These are phyloP conservation scores for Dunaliella primolecta DNA, from an alignment of 139 green algal species.

Conservation along the genomic window DNA sequence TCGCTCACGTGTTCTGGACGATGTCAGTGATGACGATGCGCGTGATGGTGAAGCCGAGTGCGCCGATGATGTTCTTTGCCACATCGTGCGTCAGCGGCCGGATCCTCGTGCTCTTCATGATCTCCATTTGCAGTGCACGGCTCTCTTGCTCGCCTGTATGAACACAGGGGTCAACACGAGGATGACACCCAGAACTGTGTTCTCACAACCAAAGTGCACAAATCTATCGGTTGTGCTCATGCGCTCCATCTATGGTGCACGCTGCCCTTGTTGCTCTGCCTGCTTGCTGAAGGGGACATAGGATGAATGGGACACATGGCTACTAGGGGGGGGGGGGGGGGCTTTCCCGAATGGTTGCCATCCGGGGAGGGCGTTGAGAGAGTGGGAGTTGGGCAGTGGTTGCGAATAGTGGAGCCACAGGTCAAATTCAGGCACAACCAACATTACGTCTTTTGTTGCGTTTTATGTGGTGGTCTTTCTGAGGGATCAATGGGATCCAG, in stretches of 20 bases:
- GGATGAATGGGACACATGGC: too few relatives aligned
- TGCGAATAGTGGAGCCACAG: too few relatives aligned
- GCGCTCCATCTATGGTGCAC: neutral
- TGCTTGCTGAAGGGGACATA: neutral
- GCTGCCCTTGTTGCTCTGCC: neutral
- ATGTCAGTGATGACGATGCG: slow-evolving; percentile 59
- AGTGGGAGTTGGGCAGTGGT: too few relatives aligned
- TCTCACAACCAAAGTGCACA: neutral
- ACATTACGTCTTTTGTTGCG: too few relatives aligned
- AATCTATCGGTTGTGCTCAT: neutral
- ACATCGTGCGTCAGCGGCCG: slow-evolving; percentile 61
- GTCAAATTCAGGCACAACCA: too few relatives aligned
- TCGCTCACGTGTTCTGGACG: slow-evolving; percentile 41
- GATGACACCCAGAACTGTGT: neutral
- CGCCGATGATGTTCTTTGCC: slow-evolving; percentile 50
- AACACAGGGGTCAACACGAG: too few relatives aligned
- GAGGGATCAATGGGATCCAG: too few relatives aligned
- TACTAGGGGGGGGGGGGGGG: too few relatives aligned
- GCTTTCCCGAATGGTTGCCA: too few relatives aligned
- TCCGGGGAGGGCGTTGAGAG: too few relatives aligned
- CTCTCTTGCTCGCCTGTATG: slow-evolving; percentile 46
- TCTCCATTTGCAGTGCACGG: slow-evolving; percentile 48
- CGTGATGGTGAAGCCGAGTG: slow-evolving; percentile 42
- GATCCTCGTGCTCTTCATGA: slow-evolving; percentile 36
- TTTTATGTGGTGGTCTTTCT: too few relatives aligned